Evolutionary conservation across 306 rosid species (phyloP).

Genomic region (Lathyrus sativus): DNA sequence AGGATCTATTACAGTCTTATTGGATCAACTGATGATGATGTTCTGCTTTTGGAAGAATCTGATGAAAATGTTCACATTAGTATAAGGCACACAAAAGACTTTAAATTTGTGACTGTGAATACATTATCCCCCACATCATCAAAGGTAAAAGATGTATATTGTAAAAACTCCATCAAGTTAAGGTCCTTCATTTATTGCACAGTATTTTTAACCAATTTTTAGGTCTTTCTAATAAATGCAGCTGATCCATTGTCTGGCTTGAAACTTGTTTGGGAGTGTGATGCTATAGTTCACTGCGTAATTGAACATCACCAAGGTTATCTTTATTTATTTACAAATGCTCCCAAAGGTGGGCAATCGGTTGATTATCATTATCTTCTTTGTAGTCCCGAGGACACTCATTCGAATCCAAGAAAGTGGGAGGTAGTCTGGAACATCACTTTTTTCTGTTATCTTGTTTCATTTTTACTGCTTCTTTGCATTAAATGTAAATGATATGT

Average conservation of each 20-base stretch:
- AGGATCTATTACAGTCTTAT: constrained; percentile 83
- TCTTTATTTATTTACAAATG: constrained; percentile 85
- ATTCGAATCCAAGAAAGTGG: constrained; percentile 70
- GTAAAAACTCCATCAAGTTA: constrained; percentile 28
- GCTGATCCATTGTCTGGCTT: constrained; percentile 83
- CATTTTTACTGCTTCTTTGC: constrained; percentile 1
- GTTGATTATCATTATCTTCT: constrained; percentile 85
- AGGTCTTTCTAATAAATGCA: constrained; percentile 92
- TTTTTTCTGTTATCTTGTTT: constrained; percentile 3
- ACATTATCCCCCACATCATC: constrained; percentile 67
- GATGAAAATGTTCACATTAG: constrained; percentile 65
- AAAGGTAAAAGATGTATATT: constrained; percentile 59
- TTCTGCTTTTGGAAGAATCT: constrained; percentile 75
- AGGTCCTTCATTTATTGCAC: constrained; percentile 38
- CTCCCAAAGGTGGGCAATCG: constrained; percentile 61
- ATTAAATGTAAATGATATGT: background rate
- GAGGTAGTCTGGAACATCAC: constrained; percentile 62
- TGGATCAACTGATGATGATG: constrained; percentile 88
- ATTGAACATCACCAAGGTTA: constrained; percentile 81
- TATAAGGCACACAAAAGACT: constrained; percentile 80
- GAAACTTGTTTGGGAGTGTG: constrained; percentile 86
- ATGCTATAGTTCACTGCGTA: constrained; percentile 73
- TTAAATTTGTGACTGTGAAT: constrained; percentile 71
- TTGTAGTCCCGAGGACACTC: constrained; percentile 51
- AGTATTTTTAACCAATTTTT: constrained; percentile 53